These are phyloP conservation scores for Rutstroemia sydowiana DNA, from an alignment of 2,329 filamentous ascomycete genomes.

Conservation along the genomic window DNA sequence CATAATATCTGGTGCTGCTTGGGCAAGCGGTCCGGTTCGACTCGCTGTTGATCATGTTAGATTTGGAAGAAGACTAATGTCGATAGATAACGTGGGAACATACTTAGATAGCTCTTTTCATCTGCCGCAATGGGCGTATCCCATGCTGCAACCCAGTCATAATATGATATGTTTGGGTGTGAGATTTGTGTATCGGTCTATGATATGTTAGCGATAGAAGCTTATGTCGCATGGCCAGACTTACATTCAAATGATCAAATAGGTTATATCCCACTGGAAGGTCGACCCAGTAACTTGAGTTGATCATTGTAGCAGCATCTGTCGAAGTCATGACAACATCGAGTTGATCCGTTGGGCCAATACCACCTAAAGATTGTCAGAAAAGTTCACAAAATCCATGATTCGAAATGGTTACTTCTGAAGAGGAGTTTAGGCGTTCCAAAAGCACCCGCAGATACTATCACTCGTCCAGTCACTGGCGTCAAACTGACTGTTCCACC, in stretches of 20 bases:
- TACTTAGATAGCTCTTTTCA: conserved; percentile 37
- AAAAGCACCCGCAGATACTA: conserved; percentile 62
- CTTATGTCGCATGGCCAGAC: not conserved
- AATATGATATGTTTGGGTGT: conserved; percentile 47
- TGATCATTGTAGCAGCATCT: conserved; percentile 46
- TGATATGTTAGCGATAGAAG: not conserved
- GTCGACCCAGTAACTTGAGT: conserved; percentile 45
- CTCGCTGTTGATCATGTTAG: conserved; percentile 24
- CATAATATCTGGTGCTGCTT: conserved; percentile 59
- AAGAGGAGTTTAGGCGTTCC: conserved; percentile 54
- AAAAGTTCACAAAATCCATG: not conserved
- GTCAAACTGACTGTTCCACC: conserved; percentile 55
- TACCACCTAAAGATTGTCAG: conserved; percentile 31
- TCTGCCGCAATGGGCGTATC: conserved; percentile 39
- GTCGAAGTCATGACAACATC: conserved; percentile 40
- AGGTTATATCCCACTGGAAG: conserved; percentile 53
- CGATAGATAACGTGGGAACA: too few species aligned
- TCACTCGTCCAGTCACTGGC: conserved; percentile 52
- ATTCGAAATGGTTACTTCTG: conserved; percentile 38
- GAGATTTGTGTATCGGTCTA: conserved; percentile 43
- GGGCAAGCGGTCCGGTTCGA: conserved; percentile 53
- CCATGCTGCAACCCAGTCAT: conserved; percentile 59
- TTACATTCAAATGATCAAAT: conserved; percentile 47
- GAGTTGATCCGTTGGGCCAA: conserved; percentile 44
- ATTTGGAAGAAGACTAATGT: not conserved